Evolutionary conservation across 352 stramenopile species (phyloP).

Genomic region (Pythium aristosporum): DNA sequence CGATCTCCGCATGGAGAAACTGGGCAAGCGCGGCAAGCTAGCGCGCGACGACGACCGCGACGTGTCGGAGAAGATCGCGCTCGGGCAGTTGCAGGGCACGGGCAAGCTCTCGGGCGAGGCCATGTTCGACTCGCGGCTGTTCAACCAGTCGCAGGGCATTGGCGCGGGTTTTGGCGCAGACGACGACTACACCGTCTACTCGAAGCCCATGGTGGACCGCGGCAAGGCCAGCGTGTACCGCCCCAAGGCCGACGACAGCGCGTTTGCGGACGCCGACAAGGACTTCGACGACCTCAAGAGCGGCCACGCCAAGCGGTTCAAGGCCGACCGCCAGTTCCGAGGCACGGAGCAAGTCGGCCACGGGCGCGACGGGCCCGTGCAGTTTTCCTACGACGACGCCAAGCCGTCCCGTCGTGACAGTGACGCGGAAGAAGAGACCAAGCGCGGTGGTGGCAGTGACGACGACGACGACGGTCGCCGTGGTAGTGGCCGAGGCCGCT

Average conservation of each 20-base stretch:
- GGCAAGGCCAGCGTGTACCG: conserved; percentile 89
- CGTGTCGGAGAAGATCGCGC: conserved; percentile 98
- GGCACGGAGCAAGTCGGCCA: conserved; percentile 68
- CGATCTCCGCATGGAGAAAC: conserved; percentile 94
- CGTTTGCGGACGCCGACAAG: conserved; percentile 77
- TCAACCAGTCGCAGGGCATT: conserved; percentile 97
- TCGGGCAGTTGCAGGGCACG: conserved; percentile 93
- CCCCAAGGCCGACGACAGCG: conserved; percentile 87
- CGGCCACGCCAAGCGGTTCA: conserved; percentile 79
- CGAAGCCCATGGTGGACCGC: conserved; percentile 94
- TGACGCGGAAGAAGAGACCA: conserved; percentile 24
- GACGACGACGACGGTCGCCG: conserved; percentile 1
- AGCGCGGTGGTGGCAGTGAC: conserved; percentile 2
- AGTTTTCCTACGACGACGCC: conserved; percentile 78
- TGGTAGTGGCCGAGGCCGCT: conserved; percentile 5
- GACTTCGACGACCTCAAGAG: conserved; percentile 92
- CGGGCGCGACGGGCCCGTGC: conserved; percentile 73
- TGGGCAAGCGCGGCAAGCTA: conserved; percentile 88
- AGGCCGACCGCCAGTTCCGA: conserved; percentile 88
- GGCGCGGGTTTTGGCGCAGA: conserved; percentile 95
- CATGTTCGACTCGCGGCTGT: conserved; percentile 97
- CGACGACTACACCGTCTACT: conserved; percentile 99
- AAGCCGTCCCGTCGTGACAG: conserved; percentile 34
- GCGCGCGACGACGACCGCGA: conserved; percentile 95
- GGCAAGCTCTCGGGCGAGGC: conserved; percentile 81